Percentiles rank a stretch among this genome's conserved stretches.
These are phyloP conservation scores for Passiflora organensis DNA, from an alignment of 345 rosid species.

Conservation along the genomic window DNA sequence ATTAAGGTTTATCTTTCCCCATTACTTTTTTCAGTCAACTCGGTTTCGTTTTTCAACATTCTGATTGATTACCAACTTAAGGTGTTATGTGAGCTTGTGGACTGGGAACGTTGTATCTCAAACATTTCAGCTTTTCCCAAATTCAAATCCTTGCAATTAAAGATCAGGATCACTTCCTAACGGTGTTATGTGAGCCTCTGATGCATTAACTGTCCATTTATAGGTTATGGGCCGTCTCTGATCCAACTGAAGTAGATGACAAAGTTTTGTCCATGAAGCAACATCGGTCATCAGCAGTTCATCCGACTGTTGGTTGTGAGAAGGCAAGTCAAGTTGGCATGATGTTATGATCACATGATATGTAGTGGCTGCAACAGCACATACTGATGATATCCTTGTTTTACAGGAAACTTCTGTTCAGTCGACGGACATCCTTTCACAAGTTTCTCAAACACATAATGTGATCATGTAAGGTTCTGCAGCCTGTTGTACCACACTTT, in stretches of 20 bases:
- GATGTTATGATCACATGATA: not conserved
- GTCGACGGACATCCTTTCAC: constrained; percentile 74
- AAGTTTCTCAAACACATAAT: constrained; percentile 86
- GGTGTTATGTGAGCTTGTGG: too few species aligned
- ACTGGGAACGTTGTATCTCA: too few species aligned
- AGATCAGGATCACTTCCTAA: too few species aligned
- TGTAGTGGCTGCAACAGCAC: too few species aligned
- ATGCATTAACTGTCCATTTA: not conserved
- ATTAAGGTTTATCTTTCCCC: too few species aligned
- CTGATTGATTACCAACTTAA: too few species aligned
- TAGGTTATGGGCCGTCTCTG: constrained; percentile 63
- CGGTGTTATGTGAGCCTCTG: not conserved
- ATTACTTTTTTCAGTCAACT: too few species aligned
- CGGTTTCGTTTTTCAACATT: too few species aligned
- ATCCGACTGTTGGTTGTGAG: constrained; percentile 56
- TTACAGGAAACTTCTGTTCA: constrained; percentile 43
- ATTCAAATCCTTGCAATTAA: too few species aligned
- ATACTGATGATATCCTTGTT: constrained; percentile 5
- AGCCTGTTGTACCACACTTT: constrained; percentile 10
- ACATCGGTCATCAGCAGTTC: constrained; percentile 33
- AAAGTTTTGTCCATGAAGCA: constrained; percentile 29
- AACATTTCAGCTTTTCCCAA: too few species aligned
- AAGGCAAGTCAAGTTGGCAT: constrained; percentile 47
- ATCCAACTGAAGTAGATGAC: constrained; percentile 33
- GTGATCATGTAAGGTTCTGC: constrained; percentile 60